Conservation (phyloP, 345 rosid genomes). For the Xanthoceras sorbifolium region DNA sequence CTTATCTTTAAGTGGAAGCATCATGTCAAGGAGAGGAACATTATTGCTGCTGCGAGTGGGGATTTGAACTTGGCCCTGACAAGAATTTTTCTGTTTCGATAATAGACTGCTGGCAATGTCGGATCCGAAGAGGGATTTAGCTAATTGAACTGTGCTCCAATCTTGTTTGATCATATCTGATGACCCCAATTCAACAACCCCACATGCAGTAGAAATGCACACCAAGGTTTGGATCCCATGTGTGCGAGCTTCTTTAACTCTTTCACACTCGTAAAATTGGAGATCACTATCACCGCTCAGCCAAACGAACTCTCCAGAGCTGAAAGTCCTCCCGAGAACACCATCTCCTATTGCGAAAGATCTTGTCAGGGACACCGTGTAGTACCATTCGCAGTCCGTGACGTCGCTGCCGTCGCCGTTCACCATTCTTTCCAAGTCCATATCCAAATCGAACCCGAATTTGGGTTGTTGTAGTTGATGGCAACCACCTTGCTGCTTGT, state of each 20-base stretch:
- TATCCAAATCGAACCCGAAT: no score
- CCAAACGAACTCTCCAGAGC: slow-evolving; percentile 44
- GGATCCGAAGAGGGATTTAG: slow-evolving; percentile 38
- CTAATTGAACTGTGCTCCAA: slow-evolving; percentile 36
- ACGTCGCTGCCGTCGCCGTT: slow-evolving; percentile 29
- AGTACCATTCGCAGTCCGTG: slow-evolving; percentile 47
- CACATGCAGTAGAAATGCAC: slow-evolving; percentile 43
- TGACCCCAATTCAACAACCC: slow-evolving; percentile 68
- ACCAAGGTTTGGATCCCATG: slow-evolving; percentile 51
- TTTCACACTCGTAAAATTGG: slow-evolving; percentile 37
- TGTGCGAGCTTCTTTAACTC: slow-evolving; percentile 49
- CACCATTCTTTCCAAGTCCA: slow-evolving; percentile 30
- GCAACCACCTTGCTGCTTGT: background rate
- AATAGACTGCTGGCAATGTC: slow-evolving; percentile 5
- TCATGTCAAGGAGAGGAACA: slow-evolving; percentile 26
- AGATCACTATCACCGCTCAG: slow-evolving; percentile 36
- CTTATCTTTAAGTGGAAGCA: slow-evolving; percentile 25
- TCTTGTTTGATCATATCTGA: slow-evolving; percentile 39
- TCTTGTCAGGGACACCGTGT: slow-evolving; percentile 35
- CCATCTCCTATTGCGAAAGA: slow-evolving; percentile 39
- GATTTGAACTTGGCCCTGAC: slow-evolving; percentile 10
- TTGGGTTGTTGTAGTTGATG: slow-evolving; percentile 1
- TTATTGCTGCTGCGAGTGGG: background rate
- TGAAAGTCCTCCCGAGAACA: slow-evolving; percentile 37
- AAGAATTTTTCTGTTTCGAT: slow-evolving; percentile 14